Conservation (phyloP, 2,329 filamentous ascomycete genomes). For the Aspergillus aculeatinus region DNA sequence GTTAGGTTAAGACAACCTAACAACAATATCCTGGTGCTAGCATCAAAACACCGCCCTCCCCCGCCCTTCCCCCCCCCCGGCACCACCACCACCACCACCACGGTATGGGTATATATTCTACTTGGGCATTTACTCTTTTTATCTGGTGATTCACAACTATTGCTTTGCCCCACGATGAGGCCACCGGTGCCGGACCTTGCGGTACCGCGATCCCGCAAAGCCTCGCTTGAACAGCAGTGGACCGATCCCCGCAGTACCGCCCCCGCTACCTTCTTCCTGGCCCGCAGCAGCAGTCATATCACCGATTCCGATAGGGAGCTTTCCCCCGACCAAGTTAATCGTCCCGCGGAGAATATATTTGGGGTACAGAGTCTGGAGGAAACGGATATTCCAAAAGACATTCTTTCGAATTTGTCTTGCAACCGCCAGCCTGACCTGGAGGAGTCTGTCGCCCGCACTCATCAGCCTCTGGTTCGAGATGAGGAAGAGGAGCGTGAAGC, state of each 20-base stretch:
- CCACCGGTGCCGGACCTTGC: constrained; percentile 36
- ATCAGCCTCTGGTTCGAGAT: constrained; percentile 10
- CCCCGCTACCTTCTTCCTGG: constrained; percentile 61
- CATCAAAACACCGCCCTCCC: no score
- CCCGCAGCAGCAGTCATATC: constrained; percentile 48
- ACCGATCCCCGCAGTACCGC: constrained; percentile 40
- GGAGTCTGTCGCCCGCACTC: constrained; percentile 4
- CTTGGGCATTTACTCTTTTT: neutral
- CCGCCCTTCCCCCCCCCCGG: no score
- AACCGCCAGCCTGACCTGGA: neutral
- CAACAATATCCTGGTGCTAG: neutral
- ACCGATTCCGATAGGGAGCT: constrained; percentile 36
- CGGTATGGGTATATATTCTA: no score
- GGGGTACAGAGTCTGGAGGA: constrained; percentile 60
- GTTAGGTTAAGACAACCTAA: neutral
- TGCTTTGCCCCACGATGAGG: constrained; percentile 34
- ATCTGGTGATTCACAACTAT: constrained; percentile 4
- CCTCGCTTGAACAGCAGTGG: constrained; percentile 34
- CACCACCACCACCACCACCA: no score
- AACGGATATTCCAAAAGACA: constrained; percentile 44
- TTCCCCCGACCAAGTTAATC: constrained; percentile 30
- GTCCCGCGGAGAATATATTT: constrained; percentile 49
- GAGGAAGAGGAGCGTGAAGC: constrained; percentile 21
- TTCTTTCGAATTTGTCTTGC: neutral
- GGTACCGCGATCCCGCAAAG: constrained; percentile 36